A percentile compares a stretch with the other conserved stretches of the same genome.
Evolutionary conservation across 495 filamentous ascomycete genomes (phyloP).

Genomic region (Xylaria longipes): DNA sequence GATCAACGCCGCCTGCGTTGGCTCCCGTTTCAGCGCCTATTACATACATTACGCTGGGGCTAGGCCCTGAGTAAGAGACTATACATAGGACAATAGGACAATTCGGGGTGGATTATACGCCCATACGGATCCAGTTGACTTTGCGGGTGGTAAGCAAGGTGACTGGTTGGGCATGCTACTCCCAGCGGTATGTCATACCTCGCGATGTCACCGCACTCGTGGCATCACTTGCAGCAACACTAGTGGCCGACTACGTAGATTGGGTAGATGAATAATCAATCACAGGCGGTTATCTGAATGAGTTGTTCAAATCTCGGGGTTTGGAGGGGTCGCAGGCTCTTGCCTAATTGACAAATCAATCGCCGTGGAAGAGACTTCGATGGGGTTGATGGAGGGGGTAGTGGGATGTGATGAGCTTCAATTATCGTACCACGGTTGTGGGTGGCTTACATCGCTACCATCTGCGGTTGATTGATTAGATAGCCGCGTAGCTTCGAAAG

Average conservation of each 20-base stretch:
- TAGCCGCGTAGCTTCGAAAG: not conserved
- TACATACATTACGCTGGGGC: not conserved
- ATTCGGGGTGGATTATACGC: not conserved
- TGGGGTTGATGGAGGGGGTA: not conserved
- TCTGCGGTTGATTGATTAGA: not conserved
- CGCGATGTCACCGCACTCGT: constrained; percentile 10
- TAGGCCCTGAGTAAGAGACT: constrained; percentile 1
- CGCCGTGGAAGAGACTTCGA: not conserved
- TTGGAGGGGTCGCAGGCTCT: constrained; percentile 17
- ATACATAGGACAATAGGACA: not conserved
- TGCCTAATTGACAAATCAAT: constrained; percentile 27
- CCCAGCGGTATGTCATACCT: constrained; percentile 10
- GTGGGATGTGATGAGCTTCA: constrained; percentile 13
- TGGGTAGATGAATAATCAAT: constrained; percentile 1
- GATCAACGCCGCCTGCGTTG: constrained; percentile 5
- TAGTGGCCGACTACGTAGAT: not conserved
- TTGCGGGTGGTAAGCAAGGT: not conserved
- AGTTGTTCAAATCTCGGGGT: constrained; percentile 10
- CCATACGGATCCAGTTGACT: not conserved
- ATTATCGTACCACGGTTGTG: not conserved
- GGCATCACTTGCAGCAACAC: constrained; percentile 21
- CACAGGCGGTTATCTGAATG: constrained; percentile 11
- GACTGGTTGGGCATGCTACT: constrained; percentile 11
- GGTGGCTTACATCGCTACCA: constrained; percentile 12
- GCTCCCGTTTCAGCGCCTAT: not conserved